Conservation (phyloP, 2,329 filamentous ascomycete species). For the Teratosphaeria nubilosa region DNA sequence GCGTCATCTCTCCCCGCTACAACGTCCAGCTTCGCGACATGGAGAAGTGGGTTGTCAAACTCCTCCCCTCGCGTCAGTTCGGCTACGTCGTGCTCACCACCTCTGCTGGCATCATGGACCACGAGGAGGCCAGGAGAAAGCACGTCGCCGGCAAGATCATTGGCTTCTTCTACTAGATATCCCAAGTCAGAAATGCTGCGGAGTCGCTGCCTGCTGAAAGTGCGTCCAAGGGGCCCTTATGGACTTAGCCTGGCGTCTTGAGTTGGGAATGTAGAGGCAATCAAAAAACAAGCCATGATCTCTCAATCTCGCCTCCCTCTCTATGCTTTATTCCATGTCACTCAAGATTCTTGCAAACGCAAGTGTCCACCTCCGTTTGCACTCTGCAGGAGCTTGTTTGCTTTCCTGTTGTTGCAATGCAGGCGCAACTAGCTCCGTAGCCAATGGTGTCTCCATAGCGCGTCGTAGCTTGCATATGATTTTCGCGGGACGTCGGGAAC, state of each 20-base stretch:
- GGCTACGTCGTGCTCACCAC: slow-evolving; percentile 98
- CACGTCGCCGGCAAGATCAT: slow-evolving; percentile 99
- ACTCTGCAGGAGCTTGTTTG: background rate
- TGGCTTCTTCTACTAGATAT: slow-evolving; percentile 85
- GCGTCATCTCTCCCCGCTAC: slow-evolving; percentile 98
- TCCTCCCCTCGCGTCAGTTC: slow-evolving; percentile 98
- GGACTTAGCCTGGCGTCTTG: background rate
- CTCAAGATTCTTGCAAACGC: background rate
- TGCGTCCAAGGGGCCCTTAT: background rate
- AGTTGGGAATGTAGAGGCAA: background rate
- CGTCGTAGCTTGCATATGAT: background rate
- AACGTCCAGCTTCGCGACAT: slow-evolving; percentile 96
- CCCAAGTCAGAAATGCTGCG: background rate
- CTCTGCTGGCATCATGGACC: slow-evolving; percentile 99
- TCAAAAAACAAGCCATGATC: background rate
- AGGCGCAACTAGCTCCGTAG: background rate
- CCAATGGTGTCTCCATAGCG: background rate
- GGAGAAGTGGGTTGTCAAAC: slow-evolving; percentile 99
- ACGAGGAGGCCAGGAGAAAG: slow-evolving; percentile 98
- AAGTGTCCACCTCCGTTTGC: background rate
- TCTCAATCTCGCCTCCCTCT: background rate
- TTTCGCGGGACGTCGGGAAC: background rate
- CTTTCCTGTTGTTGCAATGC: background rate
- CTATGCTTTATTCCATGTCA: background rate
- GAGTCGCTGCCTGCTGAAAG: background rate